Evolutionary conservation across 2,329 filamentous ascomycete species (phyloP).

Genomic region (Penicillium hesseltinei): DNA sequence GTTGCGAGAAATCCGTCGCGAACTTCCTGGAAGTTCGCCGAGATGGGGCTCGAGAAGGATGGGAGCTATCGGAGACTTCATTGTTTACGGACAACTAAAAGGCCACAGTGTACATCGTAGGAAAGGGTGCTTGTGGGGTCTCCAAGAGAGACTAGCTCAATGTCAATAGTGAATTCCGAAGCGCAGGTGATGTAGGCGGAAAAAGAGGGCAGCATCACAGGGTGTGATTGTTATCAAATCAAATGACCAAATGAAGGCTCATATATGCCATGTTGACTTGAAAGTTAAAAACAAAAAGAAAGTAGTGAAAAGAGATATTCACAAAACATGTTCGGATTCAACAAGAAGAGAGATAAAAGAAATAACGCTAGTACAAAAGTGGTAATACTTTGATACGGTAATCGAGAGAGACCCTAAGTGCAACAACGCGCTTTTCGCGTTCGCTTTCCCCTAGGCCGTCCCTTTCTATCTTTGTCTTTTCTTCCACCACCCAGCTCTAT

Average conservation of each 20-base stretch:
- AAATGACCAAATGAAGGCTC: not conserved
- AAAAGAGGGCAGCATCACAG: not conserved
- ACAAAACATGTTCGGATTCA: not conserved
- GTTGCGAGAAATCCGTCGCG: conserved; percentile 50
- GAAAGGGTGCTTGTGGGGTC: not conserved
- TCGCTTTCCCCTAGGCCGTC: conserved; percentile 1
- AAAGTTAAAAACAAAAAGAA: not conserved
- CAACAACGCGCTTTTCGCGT: conserved; percentile 30
- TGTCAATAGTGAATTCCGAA: not conserved
- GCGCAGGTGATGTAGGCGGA: not conserved
- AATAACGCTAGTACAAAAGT: conserved; percentile 16
- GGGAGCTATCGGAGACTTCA: conserved; percentile 14
- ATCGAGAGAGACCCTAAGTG: conserved; percentile 8
- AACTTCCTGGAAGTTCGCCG: conserved; percentile 19
- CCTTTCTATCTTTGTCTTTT: conserved; percentile 1
- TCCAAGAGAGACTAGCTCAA: not conserved
- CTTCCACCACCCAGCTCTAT: conserved; percentile 4
- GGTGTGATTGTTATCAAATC: not conserved
- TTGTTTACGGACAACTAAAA: not conserved
- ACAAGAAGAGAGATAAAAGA: not conserved
- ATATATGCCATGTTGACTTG: not conserved
- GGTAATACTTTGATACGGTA: conserved; percentile 24
- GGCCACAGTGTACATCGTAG: conserved; percentile 1
- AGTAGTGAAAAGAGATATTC: not conserved
- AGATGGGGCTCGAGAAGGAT: conserved; percentile 19